Evolutionary conservation across 352 stramenopile genomes (phyloP).

Genomic region (Lagenidium giganteum): DNA sequence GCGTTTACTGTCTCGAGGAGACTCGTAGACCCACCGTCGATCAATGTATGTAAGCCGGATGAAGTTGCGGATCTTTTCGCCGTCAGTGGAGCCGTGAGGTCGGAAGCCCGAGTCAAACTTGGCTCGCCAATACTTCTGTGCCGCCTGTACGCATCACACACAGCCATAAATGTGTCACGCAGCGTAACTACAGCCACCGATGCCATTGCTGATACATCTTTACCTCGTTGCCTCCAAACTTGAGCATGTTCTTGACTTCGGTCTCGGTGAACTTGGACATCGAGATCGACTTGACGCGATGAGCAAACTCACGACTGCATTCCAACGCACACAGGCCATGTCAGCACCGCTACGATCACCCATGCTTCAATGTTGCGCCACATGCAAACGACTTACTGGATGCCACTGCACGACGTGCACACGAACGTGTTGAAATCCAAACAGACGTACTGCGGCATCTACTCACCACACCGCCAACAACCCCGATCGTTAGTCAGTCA

Average conservation of each 20-base stretch:
- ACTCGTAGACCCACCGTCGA: constrained; percentile 81
- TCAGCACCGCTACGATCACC: neutral
- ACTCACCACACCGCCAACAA: neutral
- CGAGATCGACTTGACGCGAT: constrained; percentile 92
- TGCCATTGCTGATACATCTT: too few relatives aligned
- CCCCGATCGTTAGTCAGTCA: too few relatives aligned
- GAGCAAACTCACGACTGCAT: constrained; percentile 85
- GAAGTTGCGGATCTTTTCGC: constrained; percentile 85
- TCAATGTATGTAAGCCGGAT: constrained; percentile 86
- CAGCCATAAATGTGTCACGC: neutral
- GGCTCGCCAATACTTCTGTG: constrained; percentile 81
- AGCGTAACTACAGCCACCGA: constrained; percentile 2
- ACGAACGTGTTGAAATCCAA: constrained; percentile 93
- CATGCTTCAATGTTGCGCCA: too few relatives aligned
- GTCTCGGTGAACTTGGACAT: constrained; percentile 92
- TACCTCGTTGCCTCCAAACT: constrained; percentile 87
- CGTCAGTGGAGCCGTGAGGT: constrained; percentile 59
- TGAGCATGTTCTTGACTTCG: constrained; percentile 87
- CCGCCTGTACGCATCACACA: constrained; percentile 27
- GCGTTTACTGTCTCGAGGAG: constrained; percentile 39
- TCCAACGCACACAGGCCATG: too few relatives aligned
- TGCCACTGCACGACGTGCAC: constrained; percentile 91
- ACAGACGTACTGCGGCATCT: constrained; percentile 91
- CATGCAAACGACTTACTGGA: constrained; percentile 86
- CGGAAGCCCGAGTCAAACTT: constrained; percentile 82